Evolutionary conservation across 1,139 yeast species (phyloP), one percentile per base, ranked within the genome.

Genomic region (Yamadazyma taylorii): DNA sequence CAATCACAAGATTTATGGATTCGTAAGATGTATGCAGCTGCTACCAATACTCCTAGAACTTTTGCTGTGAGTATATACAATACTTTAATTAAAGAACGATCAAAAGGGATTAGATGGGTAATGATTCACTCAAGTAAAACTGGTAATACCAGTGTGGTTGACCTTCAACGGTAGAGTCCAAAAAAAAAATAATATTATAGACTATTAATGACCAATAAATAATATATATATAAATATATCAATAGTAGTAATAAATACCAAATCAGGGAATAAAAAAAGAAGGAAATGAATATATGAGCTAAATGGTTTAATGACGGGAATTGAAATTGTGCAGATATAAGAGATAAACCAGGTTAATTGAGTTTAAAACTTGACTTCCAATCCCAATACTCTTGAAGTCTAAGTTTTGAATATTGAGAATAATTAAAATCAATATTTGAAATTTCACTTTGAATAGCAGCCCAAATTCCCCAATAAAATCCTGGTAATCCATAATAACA

Each of bases 1-100:
- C 73, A 73, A 29, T 88, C 81, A 45, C 82, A 80, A 28, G 97
- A 90, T 43, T 96, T 89, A 70, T 90, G 97, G 96, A 66, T 81
- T 32, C 69, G 95, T 48, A 84, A 86, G 49, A 89, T 89, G 2
- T 85, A 89, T 9, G 88, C 89, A 28, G 75, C 82, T 2, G 53
- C 61, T 5, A 62, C 62, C 35, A 69, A 69, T 41, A 60, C 67
- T 19, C 94, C 95, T 14, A 74, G 87, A 56, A 85, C 89, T 41
- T 89, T 85, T 62, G 82, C 90, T 2, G 62, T 76, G 23, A 83
- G 79, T 41, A 83, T 88, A 9, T 85, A 85, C 56, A 78, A 75
- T 46, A 75, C 87, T 1, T 66, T 90, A 34, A 67, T 81, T 5
- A 86, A 83, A 50, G 97, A 89, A 52, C 78, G 81, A 5, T 52